Evolutionary conservation across 805 yeast genomes (phyloP).

Genomic region (Pichia thaimueangensis): DNA sequence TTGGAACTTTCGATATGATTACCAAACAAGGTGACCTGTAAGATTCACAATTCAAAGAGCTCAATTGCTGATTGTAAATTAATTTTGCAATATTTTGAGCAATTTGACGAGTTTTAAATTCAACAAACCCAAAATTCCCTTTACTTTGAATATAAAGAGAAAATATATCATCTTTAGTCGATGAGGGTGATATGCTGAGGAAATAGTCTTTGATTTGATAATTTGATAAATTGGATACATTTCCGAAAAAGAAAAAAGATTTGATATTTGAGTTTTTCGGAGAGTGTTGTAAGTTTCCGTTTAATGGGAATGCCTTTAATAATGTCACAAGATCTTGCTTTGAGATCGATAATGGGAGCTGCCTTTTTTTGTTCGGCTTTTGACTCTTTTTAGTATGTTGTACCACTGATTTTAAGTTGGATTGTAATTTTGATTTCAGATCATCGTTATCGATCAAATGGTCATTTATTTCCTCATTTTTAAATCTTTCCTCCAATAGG

Average conservation of each 20-base stretch:
- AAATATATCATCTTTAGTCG: constrained; percentile 20
- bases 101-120: constrained; percentile 40
- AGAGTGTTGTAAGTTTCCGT: constrained; percentile 41
- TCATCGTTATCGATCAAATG: constrained; percentile 7
- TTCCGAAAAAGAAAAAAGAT: constrained; percentile 71
- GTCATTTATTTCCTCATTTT: constrained; percentile 15
- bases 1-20: constrained; percentile 35
- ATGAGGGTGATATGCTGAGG: constrained; percentile 23
- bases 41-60: neutral
- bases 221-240: constrained; percentile 61
- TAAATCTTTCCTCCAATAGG: constrained; percentile 31
- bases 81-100: constrained; percentile 43
- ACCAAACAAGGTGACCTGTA: constrained; percentile 28
- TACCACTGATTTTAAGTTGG: constrained; percentile 11
- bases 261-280: constrained; percentile 38
- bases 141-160: constrained; percentile 48
- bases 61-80: constrained; percentile 10
- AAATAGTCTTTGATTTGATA: constrained; percentile 50
- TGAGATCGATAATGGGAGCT: constrained; percentile 11
- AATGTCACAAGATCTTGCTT: constrained; percentile 45
- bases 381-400: constrained; percentile 12
- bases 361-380: constrained; percentile 9
- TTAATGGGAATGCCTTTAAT: constrained; percentile 59
- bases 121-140: constrained; percentile 59
- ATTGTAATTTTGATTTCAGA: neutral